A percentile compares a stretch with the other conserved stretches of the same genome.
These are phyloP conservation scores for Coemansia furcata DNA, from an alignment of 192 early-diverging fungal species.

Conservation along the genomic window DNA sequence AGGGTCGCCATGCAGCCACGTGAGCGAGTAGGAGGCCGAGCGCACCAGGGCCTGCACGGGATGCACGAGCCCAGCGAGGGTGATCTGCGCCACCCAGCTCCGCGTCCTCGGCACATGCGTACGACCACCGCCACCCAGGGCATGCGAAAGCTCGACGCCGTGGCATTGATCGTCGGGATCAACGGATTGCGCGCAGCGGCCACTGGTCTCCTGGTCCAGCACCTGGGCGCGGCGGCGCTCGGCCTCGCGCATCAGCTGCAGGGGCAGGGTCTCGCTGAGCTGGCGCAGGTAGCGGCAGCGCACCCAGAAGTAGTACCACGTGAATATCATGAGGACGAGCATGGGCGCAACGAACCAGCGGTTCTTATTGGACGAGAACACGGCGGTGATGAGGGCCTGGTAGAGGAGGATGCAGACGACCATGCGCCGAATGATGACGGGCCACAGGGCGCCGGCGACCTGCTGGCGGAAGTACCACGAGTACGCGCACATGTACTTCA, in stretches of 20 bases:
- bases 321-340: conserved; percentile 42
- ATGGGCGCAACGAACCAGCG: conserved; percentile 50
- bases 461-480: conserved; percentile 74
- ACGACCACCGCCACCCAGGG: neutral
- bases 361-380: conserved; percentile 58
- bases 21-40: conserved; percentile 19
- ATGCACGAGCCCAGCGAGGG: conserved; percentile 11
- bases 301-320: conserved; percentile 48
- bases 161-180: neutral
- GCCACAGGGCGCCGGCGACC: conserved; percentile 67
- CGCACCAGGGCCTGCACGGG: conserved; percentile 17
- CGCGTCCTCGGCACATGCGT: neutral
- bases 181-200: neutral
- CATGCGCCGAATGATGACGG: conserved; percentile 65
- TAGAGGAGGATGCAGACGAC: conserved; percentile 64
- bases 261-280: conserved; percentile 32
- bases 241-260: conserved; percentile 49
- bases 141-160: neutral
- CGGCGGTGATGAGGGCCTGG: conserved; percentile 61
- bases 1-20: conserved; percentile 35
- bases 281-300: conserved; percentile 20
- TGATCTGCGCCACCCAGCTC: neutral
- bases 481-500: conserved; percentile 78
- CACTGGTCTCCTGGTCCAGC: conserved; percentile 3
- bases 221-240: conserved; percentile 33